Conservation (phyloP, 441 rosid species). For the Populus trichocarpa region DNA sequence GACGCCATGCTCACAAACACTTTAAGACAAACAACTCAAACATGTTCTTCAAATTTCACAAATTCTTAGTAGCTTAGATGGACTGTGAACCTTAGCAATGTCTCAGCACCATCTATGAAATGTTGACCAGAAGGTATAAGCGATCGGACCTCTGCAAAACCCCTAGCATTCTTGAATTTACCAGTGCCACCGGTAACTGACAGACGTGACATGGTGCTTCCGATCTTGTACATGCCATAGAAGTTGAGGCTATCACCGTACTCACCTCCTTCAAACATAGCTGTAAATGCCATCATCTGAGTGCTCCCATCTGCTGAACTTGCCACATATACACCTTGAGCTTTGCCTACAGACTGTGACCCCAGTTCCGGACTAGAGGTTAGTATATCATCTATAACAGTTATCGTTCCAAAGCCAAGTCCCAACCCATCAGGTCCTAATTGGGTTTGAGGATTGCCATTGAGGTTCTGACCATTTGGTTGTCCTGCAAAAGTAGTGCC, state of each 20-base stretch:
- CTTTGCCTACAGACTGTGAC: conserved; percentile 59
- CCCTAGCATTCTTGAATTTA: conserved; percentile 59
- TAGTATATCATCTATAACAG: conserved; percentile 66
- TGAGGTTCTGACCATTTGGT: neutral
- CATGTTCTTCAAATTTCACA: neutral
- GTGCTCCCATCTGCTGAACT: conserved; percentile 69
- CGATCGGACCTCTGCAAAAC: conserved; percentile 53
- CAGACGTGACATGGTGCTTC: conserved; percentile 57
- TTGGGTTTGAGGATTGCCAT: neutral
- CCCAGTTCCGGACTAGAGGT: conserved; percentile 60
- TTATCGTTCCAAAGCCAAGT: conserved; percentile 56
- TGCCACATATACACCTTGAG: conserved; percentile 62
- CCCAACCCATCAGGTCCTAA: conserved; percentile 4
- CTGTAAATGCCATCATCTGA: conserved; percentile 64
- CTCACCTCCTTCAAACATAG: conserved; percentile 58
- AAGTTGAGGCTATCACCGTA: conserved; percentile 57
- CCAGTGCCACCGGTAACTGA: conserved; percentile 81
- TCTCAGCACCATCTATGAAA: conserved; percentile 58
- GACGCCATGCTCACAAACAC: neutral
- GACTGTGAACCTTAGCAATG: conserved; percentile 49
- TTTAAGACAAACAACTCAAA: neutral
- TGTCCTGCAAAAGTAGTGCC: neutral
- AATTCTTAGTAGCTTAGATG: conserved; percentile 36
- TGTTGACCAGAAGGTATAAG: conserved; percentile 45
- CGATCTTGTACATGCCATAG: conserved; percentile 57